Conservation (phyloP, 164 flowering plant genomes). For the Tetracentron sinense region DNA sequence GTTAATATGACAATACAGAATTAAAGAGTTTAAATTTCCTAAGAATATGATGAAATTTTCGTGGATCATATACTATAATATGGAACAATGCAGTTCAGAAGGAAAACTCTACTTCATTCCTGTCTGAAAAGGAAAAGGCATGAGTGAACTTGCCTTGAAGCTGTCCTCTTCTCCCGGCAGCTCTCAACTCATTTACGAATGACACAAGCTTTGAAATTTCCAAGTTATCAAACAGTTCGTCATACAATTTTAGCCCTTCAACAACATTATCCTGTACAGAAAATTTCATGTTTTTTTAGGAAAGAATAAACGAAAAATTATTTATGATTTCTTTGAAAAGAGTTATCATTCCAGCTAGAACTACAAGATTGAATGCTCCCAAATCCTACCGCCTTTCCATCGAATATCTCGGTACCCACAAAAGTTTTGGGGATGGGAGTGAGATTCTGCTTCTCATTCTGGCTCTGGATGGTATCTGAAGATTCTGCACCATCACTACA, state of each 20-base stretch:
- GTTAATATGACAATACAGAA: no score
- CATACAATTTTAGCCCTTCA: slow-evolving; percentile 73
- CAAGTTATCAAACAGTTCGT: slow-evolving; percentile 42
- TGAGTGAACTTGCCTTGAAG: slow-evolving; percentile 61
- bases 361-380: not conserved
- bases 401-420: slow-evolving; percentile 48
- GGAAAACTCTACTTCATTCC: no score
- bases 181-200: slow-evolving; percentile 70
- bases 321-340: no score
- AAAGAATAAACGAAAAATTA: no score
- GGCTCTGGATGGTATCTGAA: slow-evolving; percentile 20
- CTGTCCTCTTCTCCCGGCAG: slow-evolving; percentile 71
- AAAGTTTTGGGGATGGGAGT: slow-evolving; percentile 47
- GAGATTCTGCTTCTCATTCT: slow-evolving; percentile 32
- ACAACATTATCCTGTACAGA: slow-evolving; percentile 60
- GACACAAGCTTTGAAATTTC: slow-evolving; percentile 57
- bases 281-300: not conserved
- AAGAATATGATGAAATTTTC: no score
- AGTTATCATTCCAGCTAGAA: not conserved
- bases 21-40: not conserved
- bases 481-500: slow-evolving; percentile 28
- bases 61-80: not conserved
- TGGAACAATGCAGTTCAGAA: no score
- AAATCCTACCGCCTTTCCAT: slow-evolving; percentile 61
- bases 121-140: not conserved